Base-by-base conservation (phyloP, 2,329 filamentous ascomycete species). In the Ophiocordyceps australis region DNA sequence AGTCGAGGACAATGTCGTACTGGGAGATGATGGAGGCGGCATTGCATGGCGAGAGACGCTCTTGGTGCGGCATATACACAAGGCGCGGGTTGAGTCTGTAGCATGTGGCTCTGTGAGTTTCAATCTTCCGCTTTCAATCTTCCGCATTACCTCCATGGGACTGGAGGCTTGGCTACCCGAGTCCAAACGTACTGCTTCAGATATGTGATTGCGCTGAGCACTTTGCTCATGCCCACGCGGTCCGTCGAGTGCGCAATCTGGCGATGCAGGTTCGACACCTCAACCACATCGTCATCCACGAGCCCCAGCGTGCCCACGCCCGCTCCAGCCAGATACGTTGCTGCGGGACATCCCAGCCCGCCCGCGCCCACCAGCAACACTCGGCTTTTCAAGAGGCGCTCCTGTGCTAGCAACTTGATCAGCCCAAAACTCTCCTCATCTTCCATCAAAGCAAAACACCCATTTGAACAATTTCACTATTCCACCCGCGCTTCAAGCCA, bases 1-100 rank as follows among this genome's bases (percentile, higher is more conserved):
- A 98, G 49, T 98, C 89, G 9, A 98, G 69, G 2, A 95, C 70
- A 1, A 94, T 38, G 39, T 93, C 81, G 43, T 92, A 95, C 4
- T 56, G 39, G 0, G 57, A 51, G 29, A 92, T 67, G 21, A 82
- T 70, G 0, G 57, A 47, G 6, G 69, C 51, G 1, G 82, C 78
- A 27, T 76, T 79, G 30, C 68, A 53, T 0, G 81, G 63, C 0
- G 66, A 70, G 10, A 94, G 63, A 34, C 78, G 74, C 10, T 59
- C 57, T 8, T 50, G 46, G 41, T 91, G 63, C 0, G 70, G 50
- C 12, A 65, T 47, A 40, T 82, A 83, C 2, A 47, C 63, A 12
- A 79, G 57, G 9, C 66, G 58, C 0, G 80, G 76, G 41, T 94
- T 94, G 10, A 92, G 54, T 9, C 70, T 81, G 32, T 25, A 23